These are phyloP conservation scores for Cochlearia excelsa DNA, from an alignment of 345 rosid genomes.

Conservation along the genomic window DNA sequence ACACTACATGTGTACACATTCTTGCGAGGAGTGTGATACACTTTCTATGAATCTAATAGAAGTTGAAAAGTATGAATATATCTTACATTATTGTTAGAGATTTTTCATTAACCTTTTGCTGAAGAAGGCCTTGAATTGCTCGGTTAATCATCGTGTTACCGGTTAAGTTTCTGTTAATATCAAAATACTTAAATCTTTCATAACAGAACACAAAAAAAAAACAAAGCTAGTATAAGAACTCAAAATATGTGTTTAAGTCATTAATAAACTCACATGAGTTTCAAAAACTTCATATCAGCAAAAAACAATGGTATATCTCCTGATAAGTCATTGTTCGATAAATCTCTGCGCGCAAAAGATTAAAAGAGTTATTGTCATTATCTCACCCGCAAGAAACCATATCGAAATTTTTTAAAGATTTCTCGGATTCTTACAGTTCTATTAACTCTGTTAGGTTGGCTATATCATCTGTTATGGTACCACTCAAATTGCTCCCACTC, in stretches of 20 bases:
- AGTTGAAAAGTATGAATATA: too few relatives aligned
- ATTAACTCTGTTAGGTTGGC: constrained; percentile 36
- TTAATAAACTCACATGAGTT: constrained; percentile 42
- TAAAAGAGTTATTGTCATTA: neutral
- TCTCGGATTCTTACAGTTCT: constrained; percentile 37
- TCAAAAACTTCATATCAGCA: constrained; percentile 36
- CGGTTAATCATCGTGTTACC: constrained; percentile 16
- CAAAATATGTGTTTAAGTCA: neutral
- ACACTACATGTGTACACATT: too few relatives aligned
- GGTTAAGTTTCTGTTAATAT: constrained; percentile 26
- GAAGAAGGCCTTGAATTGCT: constrained; percentile 20
- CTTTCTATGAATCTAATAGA: too few relatives aligned
- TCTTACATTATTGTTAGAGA: constrained; percentile 27
- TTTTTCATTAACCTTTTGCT: neutral
- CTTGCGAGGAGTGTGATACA: too few relatives aligned
- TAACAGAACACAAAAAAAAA: neutral
- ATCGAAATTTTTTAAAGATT: too few relatives aligned
- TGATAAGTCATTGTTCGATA: constrained; percentile 48
- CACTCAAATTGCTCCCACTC: constrained; percentile 37
- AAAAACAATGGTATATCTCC: constrained; percentile 50
- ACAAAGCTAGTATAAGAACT: neutral
- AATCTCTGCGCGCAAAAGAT: constrained; percentile 44
- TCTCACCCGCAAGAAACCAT: too few relatives aligned
- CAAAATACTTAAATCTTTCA: constrained; percentile 3
- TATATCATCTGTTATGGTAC: constrained; percentile 35